Evolutionary conservation across 2,329 filamentous ascomycete species (phyloP).

Genomic region (Nemania serpens): DNA sequence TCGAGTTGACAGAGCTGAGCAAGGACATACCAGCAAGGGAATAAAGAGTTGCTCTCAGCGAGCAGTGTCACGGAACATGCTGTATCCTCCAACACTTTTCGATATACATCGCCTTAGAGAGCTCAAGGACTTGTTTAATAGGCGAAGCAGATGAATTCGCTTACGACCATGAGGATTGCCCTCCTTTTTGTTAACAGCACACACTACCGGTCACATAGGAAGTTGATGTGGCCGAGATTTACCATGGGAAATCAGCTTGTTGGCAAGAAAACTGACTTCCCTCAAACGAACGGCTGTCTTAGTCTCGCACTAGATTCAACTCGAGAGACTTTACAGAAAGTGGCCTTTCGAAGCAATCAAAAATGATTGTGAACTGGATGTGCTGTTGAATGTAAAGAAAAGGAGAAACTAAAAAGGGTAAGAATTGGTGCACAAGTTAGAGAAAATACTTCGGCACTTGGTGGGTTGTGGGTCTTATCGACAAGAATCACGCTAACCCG

Average conservation of each 20-base stretch:
- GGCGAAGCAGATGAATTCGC: background rate
- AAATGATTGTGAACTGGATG: slow-evolving; percentile 37
- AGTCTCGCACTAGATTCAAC: slow-evolving; percentile 42
- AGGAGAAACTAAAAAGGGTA: slow-evolving; percentile 14
- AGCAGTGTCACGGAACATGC: background rate
- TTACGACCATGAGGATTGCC: background rate
- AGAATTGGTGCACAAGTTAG: background rate
- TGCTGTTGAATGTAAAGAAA: slow-evolving; percentile 44
- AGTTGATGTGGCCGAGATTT: slow-evolving; percentile 41
- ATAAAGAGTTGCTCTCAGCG: background rate
- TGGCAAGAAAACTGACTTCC: slow-evolving; percentile 36
- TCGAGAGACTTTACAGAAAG: slow-evolving; percentile 34
- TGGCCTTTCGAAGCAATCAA: slow-evolving; percentile 37
- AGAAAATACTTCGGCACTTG: background rate
- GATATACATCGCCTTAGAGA: background rate
- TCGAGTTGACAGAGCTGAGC: slow-evolving; percentile 29
- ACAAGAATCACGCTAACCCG: slow-evolving; percentile 11
- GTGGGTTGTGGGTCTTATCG: slow-evolving; percentile 14
- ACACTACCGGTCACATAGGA: background rate
- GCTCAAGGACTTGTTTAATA: background rate
- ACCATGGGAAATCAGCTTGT: slow-evolving; percentile 44
- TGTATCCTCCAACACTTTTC: background rate
- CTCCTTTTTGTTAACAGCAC: background rate
- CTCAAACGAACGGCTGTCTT: slow-evolving; percentile 45
- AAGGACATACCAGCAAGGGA: slow-evolving; percentile 21